These are phyloP conservation scores for Fallopia convolvulus DNA, from an alignment of 148 eudicot species.

Conservation along the genomic window DNA sequence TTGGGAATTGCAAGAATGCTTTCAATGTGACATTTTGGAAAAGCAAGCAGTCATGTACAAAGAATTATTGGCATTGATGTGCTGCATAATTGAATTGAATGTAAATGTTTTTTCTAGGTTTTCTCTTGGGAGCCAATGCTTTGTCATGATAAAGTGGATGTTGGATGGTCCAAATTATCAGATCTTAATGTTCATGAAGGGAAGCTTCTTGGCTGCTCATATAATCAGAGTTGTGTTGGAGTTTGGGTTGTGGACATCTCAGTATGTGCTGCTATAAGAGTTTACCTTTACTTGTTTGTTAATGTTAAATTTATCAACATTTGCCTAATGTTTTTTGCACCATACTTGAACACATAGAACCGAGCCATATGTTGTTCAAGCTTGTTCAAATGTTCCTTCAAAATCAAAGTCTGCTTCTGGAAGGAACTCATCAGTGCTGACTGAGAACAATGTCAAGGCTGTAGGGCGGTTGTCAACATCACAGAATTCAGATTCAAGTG, in stretches of 20 bases:
- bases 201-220: conserved; percentile 95
- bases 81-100: conserved; percentile 12
- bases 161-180: conserved; percentile 93
- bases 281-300: background rate
- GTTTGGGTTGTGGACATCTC: conserved; percentile 98
- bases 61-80: background rate
- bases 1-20: too few relatives aligned
- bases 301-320: background rate
- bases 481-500: conserved; percentile 52
- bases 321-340: background rate
- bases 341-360: conserved; percentile 43
- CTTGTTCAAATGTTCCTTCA: conserved; percentile 47
- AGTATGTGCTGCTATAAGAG: conserved; percentile 29
- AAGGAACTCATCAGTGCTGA: conserved; percentile 35
- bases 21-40: too few relatives aligned
- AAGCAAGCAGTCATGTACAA: conserved; percentile 2
- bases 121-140: conserved; percentile 92
- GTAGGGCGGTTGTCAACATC: conserved; percentile 60
- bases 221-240: conserved; percentile 97
- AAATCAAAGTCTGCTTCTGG: conserved; percentile 48
- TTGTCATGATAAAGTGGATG: conserved; percentile 86
- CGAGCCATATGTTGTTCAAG: conserved; percentile 66
- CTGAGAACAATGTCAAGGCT: conserved; percentile 53
- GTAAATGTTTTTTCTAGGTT: conserved; percentile 37
- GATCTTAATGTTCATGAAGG: conserved; percentile 97